These are phyloP conservation scores for Vanrija sp. DNA, from an alignment of 1,284 basidiomycete species.

Conservation along the genomic window DNA sequence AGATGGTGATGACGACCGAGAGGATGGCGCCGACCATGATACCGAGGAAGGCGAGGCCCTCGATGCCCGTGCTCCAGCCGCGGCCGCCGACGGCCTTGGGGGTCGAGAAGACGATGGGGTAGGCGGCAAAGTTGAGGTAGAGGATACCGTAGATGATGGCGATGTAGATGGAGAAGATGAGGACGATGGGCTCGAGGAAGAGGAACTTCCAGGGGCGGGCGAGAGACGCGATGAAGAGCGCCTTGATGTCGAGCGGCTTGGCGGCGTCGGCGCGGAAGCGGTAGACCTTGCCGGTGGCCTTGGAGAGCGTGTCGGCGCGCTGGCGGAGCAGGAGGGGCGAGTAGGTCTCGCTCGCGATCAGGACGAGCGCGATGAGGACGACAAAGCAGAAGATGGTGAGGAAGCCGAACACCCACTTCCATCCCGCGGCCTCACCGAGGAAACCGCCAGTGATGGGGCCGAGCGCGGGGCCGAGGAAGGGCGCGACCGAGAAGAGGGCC, in stretches of 20 bases:
- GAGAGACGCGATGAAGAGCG: constrained; percentile 47
- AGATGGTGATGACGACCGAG: constrained; percentile 57
- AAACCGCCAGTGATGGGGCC: constrained; percentile 45
- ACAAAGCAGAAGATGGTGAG: constrained; percentile 53
- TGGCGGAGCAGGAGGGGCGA: constrained; percentile 48
- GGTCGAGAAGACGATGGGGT: constrained; percentile 57
- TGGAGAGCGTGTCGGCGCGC: constrained; percentile 42
- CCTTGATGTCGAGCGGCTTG: constrained; percentile 32
- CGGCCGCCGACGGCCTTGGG: constrained; percentile 51
- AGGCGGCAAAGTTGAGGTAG: constrained; percentile 44
- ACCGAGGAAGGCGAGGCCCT: constrained; percentile 64
- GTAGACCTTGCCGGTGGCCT: constrained; percentile 49
- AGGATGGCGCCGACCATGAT: constrained; percentile 60
- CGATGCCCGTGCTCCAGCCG: constrained; percentile 59
- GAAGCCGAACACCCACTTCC: constrained; percentile 62
- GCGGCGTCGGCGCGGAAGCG: constrained; percentile 51
- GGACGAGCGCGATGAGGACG: constrained; percentile 17
- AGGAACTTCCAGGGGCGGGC: constrained; percentile 52
- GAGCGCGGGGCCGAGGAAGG: constrained; percentile 19
- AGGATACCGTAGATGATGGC: constrained; percentile 54
- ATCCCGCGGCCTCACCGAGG: constrained; percentile 43
- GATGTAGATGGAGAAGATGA: constrained; percentile 54
- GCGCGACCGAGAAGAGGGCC: constrained; percentile 18
- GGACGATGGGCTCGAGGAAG: constrained; percentile 51
- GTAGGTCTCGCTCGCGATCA: constrained; percentile 51